Base-by-base conservation (phyloP, 768 basidiomycete genomes). In the Candolleomyces aberdarensis region DNA sequence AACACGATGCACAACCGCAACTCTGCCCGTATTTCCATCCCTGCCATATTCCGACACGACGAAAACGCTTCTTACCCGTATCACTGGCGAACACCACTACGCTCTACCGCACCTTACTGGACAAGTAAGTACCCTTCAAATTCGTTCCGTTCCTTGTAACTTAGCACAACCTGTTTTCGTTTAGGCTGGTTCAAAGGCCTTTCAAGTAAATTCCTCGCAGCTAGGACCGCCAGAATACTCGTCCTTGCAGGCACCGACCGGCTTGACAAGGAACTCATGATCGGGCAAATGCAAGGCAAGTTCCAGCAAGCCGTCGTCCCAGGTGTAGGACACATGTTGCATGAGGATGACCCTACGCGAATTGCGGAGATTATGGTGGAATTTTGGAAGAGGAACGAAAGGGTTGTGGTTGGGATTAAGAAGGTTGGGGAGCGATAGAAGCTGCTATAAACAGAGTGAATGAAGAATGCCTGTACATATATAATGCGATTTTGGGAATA, bases 281-380 rank as follows among this genome's bases (percentile, higher is more conserved):
- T 98, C 54, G 97, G 91, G 0, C 94, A 96, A 70, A 96, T 96
- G 94, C 93, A 89, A 71, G 92, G 89, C 68, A 98, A 97, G 72
- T 99, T 98, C 74, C 96, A 98, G 74, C 82, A 98, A 71, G 88
- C 83, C 22, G 94, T 99, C 41, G 82, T 96, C 62, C 83, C 86
- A 9, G 86, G 87, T 39, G 92, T 93, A 0, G 96, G 97, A 0
- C 97, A 99, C 69, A 91, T 97, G 78, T 70, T 99, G 22, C 96
- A 98, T 50, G 96, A 98, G 92, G 96, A 99, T 69, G 86, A 96
- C 68, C 96, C 96, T 0, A 85, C 80, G 7, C 81, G 82, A 20
- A 74, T 95, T 10, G 94, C 96, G 3, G 86, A 90, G 64, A 84
- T 92, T 26, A 67, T 98, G 59, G 83, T 92, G 5, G 89, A 92